Evolutionary conservation across 306 rosid genomes (phyloP), one percentile per base, ranked within the genome.

Genomic region (Inga oerstediana): DNA sequence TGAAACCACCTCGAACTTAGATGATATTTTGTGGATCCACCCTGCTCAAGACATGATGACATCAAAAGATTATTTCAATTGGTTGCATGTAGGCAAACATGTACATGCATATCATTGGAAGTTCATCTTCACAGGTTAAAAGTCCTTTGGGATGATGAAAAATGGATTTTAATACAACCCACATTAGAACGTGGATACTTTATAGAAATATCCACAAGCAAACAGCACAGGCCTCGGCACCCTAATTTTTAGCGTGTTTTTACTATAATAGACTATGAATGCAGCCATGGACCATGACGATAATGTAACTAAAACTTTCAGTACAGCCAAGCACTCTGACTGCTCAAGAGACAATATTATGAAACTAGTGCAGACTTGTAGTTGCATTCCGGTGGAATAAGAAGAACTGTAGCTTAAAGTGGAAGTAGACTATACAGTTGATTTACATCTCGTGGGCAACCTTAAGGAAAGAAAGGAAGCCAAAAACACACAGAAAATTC

Each of bases 1-100:
- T 96, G 95, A 84, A 96, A 87, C 99, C 99, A 96, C 91, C 94
- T 94, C 27, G 97, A 96, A 72, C 82, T 86, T 61, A 96, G 83
- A 92, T 96, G 98, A 91, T 96, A 96, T 78, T 94, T 96, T 8
- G 94, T 83, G 79, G 99, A 91, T 85, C 98, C 99, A 83, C 99
- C 99, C 99, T 96, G 91, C 52, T 68, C 78, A 81, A 81, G 71
- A 81, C 79, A 90, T 44, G 79, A 82, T 37, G 81, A 82, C 76
- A 86, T 34, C 71, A 84, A 76, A 73, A 77, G 46, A 83, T 87
- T 37, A 82, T 39, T 46, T 83, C 58, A 83, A 88, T 49, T 74
- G 44, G 71, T 45, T 58, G 78, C 69, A 65, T 27, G 56, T 75
- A 80, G 44, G 27, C 46, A 77, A 16, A 52, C 0, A 15, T 41